Percentiles rank a stretch among this genome's conserved stretches.
phyloP scores from a whole-genome alignment of 495 filamentous ascomycete genomes.

The Lophium mytilinum region DNA sequence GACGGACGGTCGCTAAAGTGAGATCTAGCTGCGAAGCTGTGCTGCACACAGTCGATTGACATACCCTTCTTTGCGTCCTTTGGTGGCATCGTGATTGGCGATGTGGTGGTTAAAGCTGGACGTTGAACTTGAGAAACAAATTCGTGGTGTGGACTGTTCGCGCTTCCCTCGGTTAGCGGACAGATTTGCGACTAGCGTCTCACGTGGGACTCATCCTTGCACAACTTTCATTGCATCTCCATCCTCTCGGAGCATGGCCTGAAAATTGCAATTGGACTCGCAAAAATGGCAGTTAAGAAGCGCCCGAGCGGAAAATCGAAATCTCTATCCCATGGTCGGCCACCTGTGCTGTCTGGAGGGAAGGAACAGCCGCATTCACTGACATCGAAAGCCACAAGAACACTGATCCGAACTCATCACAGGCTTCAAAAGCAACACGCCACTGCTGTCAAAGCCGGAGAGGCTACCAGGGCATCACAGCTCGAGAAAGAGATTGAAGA shows the following conservation, averaged over 20 bases:
- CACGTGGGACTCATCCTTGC: not conserved
- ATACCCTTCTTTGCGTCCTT: slow-evolving; percentile 60
- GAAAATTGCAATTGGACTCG: not conserved
- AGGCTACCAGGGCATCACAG: slow-evolving; percentile 45
- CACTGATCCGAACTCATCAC: slow-evolving; percentile 78
- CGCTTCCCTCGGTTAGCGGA: slow-evolving; percentile 5
- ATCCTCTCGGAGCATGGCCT: not conserved
- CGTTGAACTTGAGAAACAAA: not conserved
- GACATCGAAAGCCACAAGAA: slow-evolving; percentile 70
- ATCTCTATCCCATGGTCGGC: slow-evolving; percentile 60
- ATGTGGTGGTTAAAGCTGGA: not conserved
- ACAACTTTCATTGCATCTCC: not conserved
- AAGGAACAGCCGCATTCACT: slow-evolving; percentile 40
- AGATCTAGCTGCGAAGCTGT: not conserved
- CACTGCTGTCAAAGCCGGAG: slow-evolving; percentile 56
- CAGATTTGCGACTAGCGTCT: slow-evolving; percentile 13
- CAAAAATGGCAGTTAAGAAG: slow-evolving; percentile 38
- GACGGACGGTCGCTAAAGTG: not conserved
- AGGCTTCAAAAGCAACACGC: slow-evolving; percentile 67
- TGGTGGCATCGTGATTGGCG: slow-evolving; percentile 57
- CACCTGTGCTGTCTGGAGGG: slow-evolving; percentile 39
- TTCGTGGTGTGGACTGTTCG: not conserved
- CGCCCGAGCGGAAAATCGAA: slow-evolving; percentile 34
- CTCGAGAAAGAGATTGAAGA: slow-evolving; percentile 54
- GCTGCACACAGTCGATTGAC: not conserved